Evolutionary conservation across 2,329 filamentous ascomycete species (phyloP).

Genomic region (Neopestalotiopsis rosae): DNA sequence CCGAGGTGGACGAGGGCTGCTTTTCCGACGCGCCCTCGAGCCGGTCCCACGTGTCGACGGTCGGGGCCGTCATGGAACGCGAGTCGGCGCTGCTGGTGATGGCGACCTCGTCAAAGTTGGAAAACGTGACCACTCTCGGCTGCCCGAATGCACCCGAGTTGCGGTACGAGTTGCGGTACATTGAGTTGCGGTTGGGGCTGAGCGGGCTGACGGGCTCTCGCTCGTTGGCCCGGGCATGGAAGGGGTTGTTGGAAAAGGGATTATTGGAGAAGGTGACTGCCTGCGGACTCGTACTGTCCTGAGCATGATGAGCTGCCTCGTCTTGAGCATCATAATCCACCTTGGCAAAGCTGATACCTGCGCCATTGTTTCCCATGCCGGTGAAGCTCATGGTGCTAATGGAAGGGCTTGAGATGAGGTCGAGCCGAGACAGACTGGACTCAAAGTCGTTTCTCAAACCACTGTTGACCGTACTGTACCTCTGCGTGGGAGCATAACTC

Average conservation of each 20-base stretch:
- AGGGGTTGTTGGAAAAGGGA: slow-evolving; percentile 1
- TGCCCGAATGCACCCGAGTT: not conserved
- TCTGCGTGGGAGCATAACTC: not conserved
- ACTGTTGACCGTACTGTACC: too few relatives aligned
- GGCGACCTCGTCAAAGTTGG: slow-evolving; percentile 12
- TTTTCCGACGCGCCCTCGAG: not conserved
- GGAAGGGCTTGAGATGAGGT: slow-evolving; percentile 5
- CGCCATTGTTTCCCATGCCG: slow-evolving; percentile 1
- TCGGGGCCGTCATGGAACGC: not conserved
- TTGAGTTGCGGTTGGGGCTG: not conserved
- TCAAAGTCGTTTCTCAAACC: slow-evolving; percentile 2
- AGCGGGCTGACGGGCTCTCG: slow-evolving; percentile 2
- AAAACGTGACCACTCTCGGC: slow-evolving; percentile 7
- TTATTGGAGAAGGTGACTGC: slow-evolving; percentile 4
- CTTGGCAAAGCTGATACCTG: slow-evolving; percentile 1
- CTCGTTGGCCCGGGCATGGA: not conserved
- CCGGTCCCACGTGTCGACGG: slow-evolving; percentile 7
- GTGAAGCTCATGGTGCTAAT: slow-evolving; percentile 6
- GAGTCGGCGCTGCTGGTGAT: not conserved
- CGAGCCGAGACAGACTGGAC: not conserved
- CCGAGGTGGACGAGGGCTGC: not conserved
- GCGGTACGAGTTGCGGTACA: not conserved
- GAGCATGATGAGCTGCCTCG: not conserved
- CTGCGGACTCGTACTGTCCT: not conserved
- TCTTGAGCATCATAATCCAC: slow-evolving; percentile 3